A percentile compares a stretch with the other conserved stretches of the same genome.
Evolutionary conservation across 192 early-diverging fungal genomes (phyloP).

Genomic region (Endogone sp.): DNA sequence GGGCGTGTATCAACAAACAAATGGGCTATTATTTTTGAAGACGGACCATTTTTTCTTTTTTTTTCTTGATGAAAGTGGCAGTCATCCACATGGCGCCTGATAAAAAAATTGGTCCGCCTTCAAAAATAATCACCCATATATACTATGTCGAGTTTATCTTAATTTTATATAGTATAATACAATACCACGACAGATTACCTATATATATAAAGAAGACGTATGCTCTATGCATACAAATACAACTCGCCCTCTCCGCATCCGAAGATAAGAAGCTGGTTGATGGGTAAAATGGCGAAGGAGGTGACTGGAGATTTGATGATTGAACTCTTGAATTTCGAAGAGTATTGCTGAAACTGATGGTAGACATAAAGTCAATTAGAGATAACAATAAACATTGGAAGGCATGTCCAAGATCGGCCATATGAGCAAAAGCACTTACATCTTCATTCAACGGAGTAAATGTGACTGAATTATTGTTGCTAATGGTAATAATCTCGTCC

Average conservation of each 20-base stretch:
- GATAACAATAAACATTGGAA: background rate
- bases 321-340: conserved; percentile 54
- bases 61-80: too few relatives aligned
- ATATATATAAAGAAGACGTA: too few relatives aligned
- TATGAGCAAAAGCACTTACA: conserved; percentile 38
- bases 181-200: too few relatives aligned
- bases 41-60: too few relatives aligned
- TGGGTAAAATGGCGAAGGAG: conserved; percentile 43
- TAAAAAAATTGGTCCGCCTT: too few relatives aligned
- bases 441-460: conserved; percentile 59
- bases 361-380: too few relatives aligned
- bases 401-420: background rate
- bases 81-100: too few relatives aligned
- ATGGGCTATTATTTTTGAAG: too few relatives aligned
- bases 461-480: conserved; percentile 52
- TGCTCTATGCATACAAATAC: conserved; percentile 46
- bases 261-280: conserved; percentile 52
- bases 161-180: too few relatives aligned
- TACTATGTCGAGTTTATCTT: too few relatives aligned
- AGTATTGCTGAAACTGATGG: conserved; percentile 54
- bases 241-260: conserved; percentile 56
- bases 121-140: too few relatives aligned
- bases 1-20: too few relatives aligned
- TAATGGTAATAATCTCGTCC: conserved; percentile 55
- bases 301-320: conserved; percentile 51